Conservation (phyloP, 2,329 filamentous ascomycete species). For the Thelonectria blattea region DNA sequence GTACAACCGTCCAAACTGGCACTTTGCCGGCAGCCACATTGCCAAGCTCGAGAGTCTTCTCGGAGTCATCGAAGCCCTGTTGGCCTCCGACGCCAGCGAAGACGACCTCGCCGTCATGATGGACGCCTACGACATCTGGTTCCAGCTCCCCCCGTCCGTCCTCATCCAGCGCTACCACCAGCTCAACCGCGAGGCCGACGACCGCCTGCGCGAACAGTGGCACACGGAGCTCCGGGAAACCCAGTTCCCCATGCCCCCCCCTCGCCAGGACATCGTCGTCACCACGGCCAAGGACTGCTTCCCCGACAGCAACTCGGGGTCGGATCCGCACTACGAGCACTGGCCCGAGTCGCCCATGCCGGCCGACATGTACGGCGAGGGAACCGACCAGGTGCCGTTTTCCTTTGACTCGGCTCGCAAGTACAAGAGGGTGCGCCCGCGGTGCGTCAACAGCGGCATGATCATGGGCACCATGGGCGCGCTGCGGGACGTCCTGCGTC, state of each 20-base stretch:
- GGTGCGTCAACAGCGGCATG: conserved; percentile 46
- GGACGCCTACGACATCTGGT: conserved; percentile 49
- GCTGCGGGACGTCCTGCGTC: conserved; percentile 33
- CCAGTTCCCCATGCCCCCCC: conserved; percentile 40
- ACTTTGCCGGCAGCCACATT: conserved; percentile 47
- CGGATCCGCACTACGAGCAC: conserved; percentile 44
- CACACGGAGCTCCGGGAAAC: not conserved
- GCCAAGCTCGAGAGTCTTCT: conserved; percentile 47
- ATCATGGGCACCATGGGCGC: conserved; percentile 45
- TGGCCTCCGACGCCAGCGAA: conserved; percentile 33
- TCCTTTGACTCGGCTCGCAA: conserved; percentile 42
- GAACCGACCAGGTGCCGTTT: conserved; percentile 40
- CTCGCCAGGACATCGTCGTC: conserved; percentile 43
- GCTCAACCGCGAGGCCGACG: conserved; percentile 44
- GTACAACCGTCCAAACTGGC: conserved; percentile 46
- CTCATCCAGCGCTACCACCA: conserved; percentile 45
- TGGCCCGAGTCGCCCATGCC: conserved; percentile 47
- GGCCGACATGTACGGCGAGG: conserved; percentile 42
- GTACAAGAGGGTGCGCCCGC: conserved; percentile 41
- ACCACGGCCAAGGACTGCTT: conserved; percentile 46
- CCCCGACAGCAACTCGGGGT: conserved; percentile 42
- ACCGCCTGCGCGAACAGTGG: conserved; percentile 38
- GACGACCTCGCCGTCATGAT: conserved; percentile 46
- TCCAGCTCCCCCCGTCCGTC: conserved; percentile 47
- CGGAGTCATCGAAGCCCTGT: conserved; percentile 39